A percentile compares a stretch with the other conserved stretches of the same genome.
Conservation (phyloP, 1,139 yeast species). For the Debaryomyces subglobosus region DNA sequence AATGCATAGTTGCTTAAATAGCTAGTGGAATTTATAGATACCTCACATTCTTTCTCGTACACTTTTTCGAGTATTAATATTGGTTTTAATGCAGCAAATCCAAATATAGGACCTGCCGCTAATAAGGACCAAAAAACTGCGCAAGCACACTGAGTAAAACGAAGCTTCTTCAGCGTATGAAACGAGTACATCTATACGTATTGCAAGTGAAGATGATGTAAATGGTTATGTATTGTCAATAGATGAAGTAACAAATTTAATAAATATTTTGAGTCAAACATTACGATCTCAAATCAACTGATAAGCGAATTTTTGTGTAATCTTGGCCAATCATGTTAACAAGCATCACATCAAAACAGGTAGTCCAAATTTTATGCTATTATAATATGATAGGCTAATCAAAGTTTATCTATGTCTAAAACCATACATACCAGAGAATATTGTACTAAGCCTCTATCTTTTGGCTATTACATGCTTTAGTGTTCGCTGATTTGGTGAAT, state of each 20-base stretch:
- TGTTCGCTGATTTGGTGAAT: too few relatives aligned
- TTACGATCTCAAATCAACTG: conserved; percentile 1
- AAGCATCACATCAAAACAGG: not conserved
- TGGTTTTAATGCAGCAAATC: conserved; percentile 53
- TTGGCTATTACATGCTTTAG: too few relatives aligned
- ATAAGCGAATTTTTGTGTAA: conserved; percentile 6
- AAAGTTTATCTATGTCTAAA: too few relatives aligned
- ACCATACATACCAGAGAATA: too few relatives aligned
- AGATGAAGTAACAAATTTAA: not conserved
- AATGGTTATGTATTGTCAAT: not conserved
- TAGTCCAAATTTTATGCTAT: not conserved
- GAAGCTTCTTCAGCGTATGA: conserved; percentile 21
- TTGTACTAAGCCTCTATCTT: too few relatives aligned
- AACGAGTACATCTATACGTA: conserved; percentile 19
- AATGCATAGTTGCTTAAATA: conserved; percentile 7
- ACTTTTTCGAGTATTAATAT: conserved; percentile 42
- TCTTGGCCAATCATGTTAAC: not conserved
- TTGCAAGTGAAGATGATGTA: not conserved
- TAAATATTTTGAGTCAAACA: not conserved
- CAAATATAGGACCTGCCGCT: conserved; percentile 52
- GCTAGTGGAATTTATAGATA: conserved; percentile 17
- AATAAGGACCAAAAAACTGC: conserved; percentile 48
- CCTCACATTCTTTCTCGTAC: conserved; percentile 40
- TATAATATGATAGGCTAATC: not conserved
- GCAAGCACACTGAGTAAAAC: conserved; percentile 34